A percentile compares a stretch with the other conserved stretches of the same genome.
Evolutionary conservation across 352 stramenopile species (phyloP).

Genomic region (Pythium coloratum): DNA sequence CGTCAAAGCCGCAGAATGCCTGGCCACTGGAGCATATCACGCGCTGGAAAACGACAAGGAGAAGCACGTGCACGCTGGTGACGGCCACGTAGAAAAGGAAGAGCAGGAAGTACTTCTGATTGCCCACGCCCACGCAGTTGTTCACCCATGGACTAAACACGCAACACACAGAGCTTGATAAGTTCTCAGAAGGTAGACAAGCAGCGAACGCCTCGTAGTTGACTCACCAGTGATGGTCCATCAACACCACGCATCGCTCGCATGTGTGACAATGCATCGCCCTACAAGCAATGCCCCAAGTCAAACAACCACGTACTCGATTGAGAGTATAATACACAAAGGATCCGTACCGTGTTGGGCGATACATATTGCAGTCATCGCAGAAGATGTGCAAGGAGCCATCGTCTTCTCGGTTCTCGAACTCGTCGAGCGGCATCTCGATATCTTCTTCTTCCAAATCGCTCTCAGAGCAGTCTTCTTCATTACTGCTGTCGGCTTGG

Average conservation of each 20-base stretch:
- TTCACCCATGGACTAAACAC: constrained; percentile 78
- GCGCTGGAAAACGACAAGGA: constrained; percentile 57
- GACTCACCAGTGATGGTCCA: constrained; percentile 84
- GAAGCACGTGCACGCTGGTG: constrained; percentile 53
- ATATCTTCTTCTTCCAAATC: constrained; percentile 48
- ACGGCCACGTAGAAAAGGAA: constrained; percentile 75
- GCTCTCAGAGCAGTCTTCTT: constrained; percentile 24
- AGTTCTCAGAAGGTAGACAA: neutral
- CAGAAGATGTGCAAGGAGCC: constrained; percentile 78
- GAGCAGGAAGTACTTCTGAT: constrained; percentile 80
- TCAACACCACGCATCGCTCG: constrained; percentile 71
- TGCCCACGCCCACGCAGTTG: constrained; percentile 84
- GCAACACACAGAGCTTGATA: neutral
- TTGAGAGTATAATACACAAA: neutral
- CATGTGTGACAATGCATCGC: constrained; percentile 79
- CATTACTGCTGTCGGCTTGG: constrained; percentile 1
- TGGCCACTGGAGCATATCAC: constrained; percentile 40
- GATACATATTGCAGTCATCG: constrained; percentile 78
- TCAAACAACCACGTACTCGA: neutral
- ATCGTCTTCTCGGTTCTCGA: constrained; percentile 71
- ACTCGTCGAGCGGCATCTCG: constrained; percentile 65
- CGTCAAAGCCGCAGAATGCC: constrained; percentile 58
- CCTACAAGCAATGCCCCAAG: constrained; percentile 26
- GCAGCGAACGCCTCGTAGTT: neutral
- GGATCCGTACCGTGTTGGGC: constrained; percentile 52